Evolutionary conservation across 805 yeast species (phyloP).

Genomic region (Tetrapisispora phaffii): DNA sequence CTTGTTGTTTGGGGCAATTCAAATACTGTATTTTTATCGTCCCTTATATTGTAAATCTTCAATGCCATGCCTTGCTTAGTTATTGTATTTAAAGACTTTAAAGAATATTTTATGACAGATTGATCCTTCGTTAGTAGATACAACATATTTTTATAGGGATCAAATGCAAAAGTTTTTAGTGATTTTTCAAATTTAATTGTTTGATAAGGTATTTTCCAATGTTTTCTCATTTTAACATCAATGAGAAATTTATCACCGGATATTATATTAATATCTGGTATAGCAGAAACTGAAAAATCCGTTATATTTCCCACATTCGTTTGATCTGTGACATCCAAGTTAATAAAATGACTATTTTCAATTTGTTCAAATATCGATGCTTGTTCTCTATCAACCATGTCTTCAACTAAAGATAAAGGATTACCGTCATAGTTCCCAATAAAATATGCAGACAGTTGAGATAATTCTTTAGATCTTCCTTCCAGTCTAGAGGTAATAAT

Average conservation of each 20-base stretch:
- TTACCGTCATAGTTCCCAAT: not conserved
- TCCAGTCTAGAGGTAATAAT: constrained; percentile 6
- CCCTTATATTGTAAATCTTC: not conserved
- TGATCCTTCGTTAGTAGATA: constrained; percentile 10
- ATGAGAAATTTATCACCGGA: too few relatives aligned
- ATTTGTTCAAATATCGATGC: not conserved
- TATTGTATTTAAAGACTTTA: not conserved
- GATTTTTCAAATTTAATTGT: constrained; percentile 7
- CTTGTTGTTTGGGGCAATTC: not conserved
- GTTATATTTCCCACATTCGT: too few relatives aligned
- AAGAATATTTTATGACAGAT: constrained; percentile 6
- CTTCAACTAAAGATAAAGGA: not conserved
- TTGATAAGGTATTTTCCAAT: constrained; percentile 6
- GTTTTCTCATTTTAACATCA: not conserved
- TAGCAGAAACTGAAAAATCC: not conserved
- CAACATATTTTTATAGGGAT: constrained; percentile 3
- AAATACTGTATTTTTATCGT: not conserved
- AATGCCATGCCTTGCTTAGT: not conserved
- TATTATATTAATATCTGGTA: too few relatives aligned
- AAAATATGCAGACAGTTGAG: not conserved
- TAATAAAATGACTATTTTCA: not conserved
- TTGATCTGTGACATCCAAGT: not conserved
- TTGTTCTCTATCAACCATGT: not conserved
- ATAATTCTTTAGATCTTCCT: constrained; percentile 5
- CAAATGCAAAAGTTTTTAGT: constrained; percentile 9